Evolutionary conservation across 768 basidiomycete genomes (phyloP).

Genomic region (Polyporus arcularius): DNA sequence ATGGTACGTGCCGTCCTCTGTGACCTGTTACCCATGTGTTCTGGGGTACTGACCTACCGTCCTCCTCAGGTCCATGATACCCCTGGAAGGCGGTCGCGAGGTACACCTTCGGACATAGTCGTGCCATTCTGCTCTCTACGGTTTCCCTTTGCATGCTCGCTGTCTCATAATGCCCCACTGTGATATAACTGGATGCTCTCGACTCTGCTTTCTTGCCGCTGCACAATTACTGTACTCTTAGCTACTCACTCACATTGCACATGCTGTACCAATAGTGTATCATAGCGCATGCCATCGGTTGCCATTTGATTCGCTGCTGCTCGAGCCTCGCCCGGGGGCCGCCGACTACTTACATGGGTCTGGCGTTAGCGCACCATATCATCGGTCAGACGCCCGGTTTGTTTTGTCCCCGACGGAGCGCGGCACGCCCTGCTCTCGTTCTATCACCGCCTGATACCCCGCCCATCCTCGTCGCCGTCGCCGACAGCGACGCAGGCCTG

Average conservation of each 20-base stretch:
- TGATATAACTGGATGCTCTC: too few species aligned
- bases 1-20: neutral
- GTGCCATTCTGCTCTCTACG: too few species aligned
- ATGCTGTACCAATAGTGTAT: neutral
- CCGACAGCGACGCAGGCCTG: slow-evolving; percentile 23
- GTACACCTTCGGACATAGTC: too few species aligned
- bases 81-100: too few species aligned
- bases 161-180: too few species aligned
- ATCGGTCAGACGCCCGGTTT: slow-evolving; percentile 9
- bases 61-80: too few species aligned
- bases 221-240: too few species aligned
- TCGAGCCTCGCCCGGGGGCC: neutral
- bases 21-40: neutral
- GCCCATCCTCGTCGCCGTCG: slow-evolving; percentile 18
- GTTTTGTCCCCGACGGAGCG: slow-evolving; percentile 7
- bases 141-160: too few species aligned
- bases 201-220: too few species aligned
- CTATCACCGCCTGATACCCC: slow-evolving; percentile 21
- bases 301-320: neutral
- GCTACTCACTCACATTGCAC: neutral
- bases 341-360: neutral
- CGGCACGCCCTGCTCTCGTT: slow-evolving; percentile 2
- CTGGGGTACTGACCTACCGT: too few species aligned
- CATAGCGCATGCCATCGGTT: neutral
- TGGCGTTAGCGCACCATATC: neutral